Evolutionary conservation across 768 basidiomycete species (phyloP).

Genomic region (Leucocoprinus leucothites): DNA sequence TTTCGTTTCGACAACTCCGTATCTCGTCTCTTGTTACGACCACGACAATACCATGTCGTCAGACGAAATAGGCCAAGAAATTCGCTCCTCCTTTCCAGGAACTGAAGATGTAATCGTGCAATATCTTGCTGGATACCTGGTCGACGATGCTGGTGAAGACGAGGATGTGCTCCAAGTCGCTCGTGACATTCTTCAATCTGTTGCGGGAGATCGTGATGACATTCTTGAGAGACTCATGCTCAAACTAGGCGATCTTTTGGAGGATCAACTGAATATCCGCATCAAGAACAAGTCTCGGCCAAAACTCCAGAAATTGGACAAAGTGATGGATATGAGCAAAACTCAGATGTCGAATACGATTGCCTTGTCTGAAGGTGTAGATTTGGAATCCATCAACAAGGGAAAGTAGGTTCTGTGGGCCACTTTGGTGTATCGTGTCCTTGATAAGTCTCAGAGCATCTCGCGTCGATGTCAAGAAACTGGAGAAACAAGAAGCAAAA

Average conservation of each 20-base stretch:
- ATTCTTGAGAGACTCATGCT: conserved; percentile 66
- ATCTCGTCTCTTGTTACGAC: background rate
- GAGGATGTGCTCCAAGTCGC: conserved; percentile 82
- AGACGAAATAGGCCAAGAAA: conserved; percentile 77
- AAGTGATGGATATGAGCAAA: conserved; percentile 87
- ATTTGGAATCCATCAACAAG: conserved; percentile 90
- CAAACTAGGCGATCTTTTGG: conserved; percentile 58
- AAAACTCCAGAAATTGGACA: conserved; percentile 74
- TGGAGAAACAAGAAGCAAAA: conserved; percentile 97
- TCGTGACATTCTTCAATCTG: conserved; percentile 71
- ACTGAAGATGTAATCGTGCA: conserved; percentile 85
- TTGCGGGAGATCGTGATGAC: conserved; percentile 57
- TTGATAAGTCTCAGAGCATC: conserved; percentile 51
- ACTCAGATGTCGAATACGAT: conserved; percentile 77
- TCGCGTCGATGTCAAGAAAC: conserved; percentile 90
- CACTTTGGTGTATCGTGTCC: conserved; percentile 12
- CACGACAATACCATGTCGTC: conserved; percentile 48
- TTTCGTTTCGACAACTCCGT: conserved; percentile 3
- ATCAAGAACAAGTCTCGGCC: conserved; percentile 58
- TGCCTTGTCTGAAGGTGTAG: conserved; percentile 77
- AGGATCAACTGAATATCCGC: conserved; percentile 59
- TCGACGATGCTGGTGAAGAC: conserved; percentile 87
- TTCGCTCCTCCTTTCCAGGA: conserved; percentile 64
- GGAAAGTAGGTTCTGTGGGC: conserved; percentile 62
- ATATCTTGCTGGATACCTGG: conserved; percentile 83